Conservation (phyloP, 2,329 filamentous ascomycete genomes). For the Colletotrichum sp. region DNA sequence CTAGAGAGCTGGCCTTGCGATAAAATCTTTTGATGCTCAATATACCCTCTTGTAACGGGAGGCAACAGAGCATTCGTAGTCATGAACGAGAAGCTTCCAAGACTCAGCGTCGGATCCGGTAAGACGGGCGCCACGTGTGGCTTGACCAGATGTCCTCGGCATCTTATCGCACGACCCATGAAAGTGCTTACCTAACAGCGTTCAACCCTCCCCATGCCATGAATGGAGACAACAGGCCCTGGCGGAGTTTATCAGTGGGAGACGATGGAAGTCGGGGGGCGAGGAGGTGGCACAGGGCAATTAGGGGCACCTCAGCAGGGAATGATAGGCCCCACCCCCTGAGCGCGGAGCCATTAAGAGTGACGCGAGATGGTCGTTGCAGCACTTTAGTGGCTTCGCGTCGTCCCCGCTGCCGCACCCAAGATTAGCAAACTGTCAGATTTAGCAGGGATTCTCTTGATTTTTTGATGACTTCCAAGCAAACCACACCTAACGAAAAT, state of each 20-base stretch:
- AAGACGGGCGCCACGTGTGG: slow-evolving; percentile 5
- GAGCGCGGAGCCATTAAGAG: slow-evolving; percentile 13
- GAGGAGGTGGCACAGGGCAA: neutral
- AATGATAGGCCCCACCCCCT: slow-evolving; percentile 2
- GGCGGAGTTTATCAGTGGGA: neutral
- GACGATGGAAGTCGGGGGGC: neutral
- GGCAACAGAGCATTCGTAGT: slow-evolving; percentile 16
- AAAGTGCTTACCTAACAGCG: neutral
- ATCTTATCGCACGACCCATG: neutral
- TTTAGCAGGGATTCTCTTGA: slow-evolving; percentile 10
- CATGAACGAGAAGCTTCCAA: slow-evolving; percentile 16
- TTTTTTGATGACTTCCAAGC: slow-evolving; percentile 11
- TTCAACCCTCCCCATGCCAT: neutral
- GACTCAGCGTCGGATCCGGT: neutral
- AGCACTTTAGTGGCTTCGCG: slow-evolving; percentile 10
- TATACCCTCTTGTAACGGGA: neutral
- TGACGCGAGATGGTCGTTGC: slow-evolving; percentile 3
- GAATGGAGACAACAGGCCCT: neutral
- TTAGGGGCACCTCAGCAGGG: slow-evolving; percentile 3
- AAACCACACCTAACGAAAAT: slow-evolving; percentile 14
- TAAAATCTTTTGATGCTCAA: neutral
- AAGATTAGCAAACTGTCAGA: slow-evolving; percentile 19
- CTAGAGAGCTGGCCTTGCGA: neutral
- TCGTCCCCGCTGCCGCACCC: slow-evolving; percentile 11
- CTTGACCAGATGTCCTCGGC: neutral